Evolutionary conservation across 441 rosid genomes (phyloP), one percentile per base, ranked within the genome.

Genomic region (Dalechampia spathulata): DNA sequence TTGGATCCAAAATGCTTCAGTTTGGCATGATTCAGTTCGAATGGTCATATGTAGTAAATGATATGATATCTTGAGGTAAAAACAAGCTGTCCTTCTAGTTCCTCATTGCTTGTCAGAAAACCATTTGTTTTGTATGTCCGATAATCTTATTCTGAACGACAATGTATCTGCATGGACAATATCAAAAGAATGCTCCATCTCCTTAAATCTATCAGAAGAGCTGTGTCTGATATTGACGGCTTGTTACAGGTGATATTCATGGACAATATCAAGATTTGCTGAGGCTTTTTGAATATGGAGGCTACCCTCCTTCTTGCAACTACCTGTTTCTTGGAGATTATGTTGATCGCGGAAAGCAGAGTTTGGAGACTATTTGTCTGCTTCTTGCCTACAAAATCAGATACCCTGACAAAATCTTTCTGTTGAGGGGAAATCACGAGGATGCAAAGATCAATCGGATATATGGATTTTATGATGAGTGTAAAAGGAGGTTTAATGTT

Each of bases 371-470:
- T 0, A 90, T 90, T 62, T 93, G 99, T 67, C 74, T 90, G 67
- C 99, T 93, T 74, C 67, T 93, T 55, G 97, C 97, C 63, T 93
- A 90, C 75, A 93, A 93, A 68, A 82, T 93, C 58, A 73, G 97
- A 40, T 78, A 85, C 53, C 96, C 97, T 1, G 60, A 81, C 34
- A 82, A 69, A 74, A 58, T 93, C 17, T 71, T 39, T 59, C 95
- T 90, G 64, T 72, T 93, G 77, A 78, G 99, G 68, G 99, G 99
- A 61, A 93, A 93, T 81, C 99, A 93, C 17, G 99, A 93, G 73
- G 99, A 93, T 43, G 90, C 99, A 4, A 93, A 90, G 83, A 90
- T 93, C 78, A 93, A 93, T 30, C 69, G 96, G 58, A 79, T 93
- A 53, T 93, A 93, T 62, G 99, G 99, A 4, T 90, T 93, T 67